Percentiles rank a stretch among this genome's conserved stretches.
Conservation (phyloP, 2,329 filamentous ascomycete genomes). For the Aspergillus sergii region DNA sequence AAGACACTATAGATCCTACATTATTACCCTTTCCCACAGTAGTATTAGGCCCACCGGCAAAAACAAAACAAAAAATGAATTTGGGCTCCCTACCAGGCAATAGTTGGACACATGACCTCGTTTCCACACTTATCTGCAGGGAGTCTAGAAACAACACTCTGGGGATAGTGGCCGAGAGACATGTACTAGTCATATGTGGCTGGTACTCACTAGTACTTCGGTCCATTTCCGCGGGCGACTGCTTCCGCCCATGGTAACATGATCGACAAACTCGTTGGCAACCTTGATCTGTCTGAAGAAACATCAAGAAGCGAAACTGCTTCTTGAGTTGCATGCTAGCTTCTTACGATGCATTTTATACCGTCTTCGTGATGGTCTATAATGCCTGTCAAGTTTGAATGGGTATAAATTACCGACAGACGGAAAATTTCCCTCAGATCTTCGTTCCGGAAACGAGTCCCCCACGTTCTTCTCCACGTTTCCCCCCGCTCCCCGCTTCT, state of each 20-base stretch:
- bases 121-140: not conserved
- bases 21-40: not conserved
- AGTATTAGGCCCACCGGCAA: not conserved
- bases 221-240: not conserved
- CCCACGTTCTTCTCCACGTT: not conserved
- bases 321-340: not conserved
- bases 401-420: not conserved
- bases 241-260: not conserved
- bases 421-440: not conserved
- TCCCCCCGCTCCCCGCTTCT: constrained; percentile 4
- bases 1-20: not conserved
- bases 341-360: not conserved
- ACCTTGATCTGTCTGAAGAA: not conserved
- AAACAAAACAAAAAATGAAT: not conserved
- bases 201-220: not conserved
- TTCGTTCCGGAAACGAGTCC: not conserved
- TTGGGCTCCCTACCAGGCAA: not conserved
- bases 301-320: not conserved
- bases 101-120: not conserved
- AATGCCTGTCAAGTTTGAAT: not conserved
- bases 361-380: not conserved
- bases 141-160: not conserved
- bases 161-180: not conserved
- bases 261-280: not conserved
- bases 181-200: not conserved